Conservation (phyloP, 345 rosid species). For the Gossypium australe region DNA sequence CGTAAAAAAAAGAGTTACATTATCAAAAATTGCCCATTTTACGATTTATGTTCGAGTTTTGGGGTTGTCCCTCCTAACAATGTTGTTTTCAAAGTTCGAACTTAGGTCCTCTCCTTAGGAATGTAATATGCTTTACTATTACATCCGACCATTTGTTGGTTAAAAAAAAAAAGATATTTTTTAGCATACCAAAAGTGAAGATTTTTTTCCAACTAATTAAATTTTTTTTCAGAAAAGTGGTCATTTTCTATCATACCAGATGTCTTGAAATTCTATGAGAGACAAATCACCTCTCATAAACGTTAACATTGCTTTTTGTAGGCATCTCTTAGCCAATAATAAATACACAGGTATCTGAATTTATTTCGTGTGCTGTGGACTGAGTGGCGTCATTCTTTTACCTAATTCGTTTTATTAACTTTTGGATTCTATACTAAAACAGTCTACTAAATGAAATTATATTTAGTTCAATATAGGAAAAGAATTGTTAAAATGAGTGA, state of each 20-base stretch:
- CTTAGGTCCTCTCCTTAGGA: accelerated
- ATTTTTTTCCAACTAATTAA: too few species aligned
- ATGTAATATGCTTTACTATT: too few species aligned
- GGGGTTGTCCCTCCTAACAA: accelerated
- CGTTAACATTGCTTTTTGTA: not conserved
- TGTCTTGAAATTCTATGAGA: not conserved
- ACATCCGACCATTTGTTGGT: too few species aligned
- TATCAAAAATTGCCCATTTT: too few species aligned
- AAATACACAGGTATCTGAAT: not conserved
- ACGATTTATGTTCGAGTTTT: accelerated
- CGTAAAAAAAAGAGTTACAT: not conserved
- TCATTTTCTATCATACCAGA: too few species aligned
- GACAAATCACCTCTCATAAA: too few species aligned
- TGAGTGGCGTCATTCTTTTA: not conserved
- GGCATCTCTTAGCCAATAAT: not conserved
- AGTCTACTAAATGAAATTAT: not conserved
- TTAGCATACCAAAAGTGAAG: too few species aligned
- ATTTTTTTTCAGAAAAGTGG: too few species aligned
- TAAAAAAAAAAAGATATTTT: too few species aligned
- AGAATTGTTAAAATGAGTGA: not conserved
- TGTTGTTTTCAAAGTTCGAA: too few species aligned
- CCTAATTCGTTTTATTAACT: not conserved
- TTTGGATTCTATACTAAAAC: not conserved
- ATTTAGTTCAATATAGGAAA: not conserved
- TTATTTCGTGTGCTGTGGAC: not conserved